Conservation (phyloP, 192 early-diverging fungal genomes). For the Umbelopsis ramanniana region DNA sequence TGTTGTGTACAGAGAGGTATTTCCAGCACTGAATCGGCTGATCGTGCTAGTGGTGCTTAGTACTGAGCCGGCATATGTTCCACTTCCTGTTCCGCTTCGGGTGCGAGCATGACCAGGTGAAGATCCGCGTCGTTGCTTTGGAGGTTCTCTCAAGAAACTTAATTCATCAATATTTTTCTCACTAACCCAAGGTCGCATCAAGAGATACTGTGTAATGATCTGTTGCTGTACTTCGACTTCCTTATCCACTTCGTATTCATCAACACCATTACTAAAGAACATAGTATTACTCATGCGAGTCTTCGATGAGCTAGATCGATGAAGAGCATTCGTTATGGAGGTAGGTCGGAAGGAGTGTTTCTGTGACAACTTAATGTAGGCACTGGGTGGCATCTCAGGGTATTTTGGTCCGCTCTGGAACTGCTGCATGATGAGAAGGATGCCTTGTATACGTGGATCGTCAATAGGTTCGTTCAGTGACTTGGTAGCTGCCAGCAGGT, state of each 20-base stretch:
- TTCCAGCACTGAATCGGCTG: slow-evolving; percentile 16
- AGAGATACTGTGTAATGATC: slow-evolving; percentile 70
- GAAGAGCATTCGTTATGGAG: slow-evolving; percentile 50
- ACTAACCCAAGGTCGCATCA: slow-evolving; percentile 71
- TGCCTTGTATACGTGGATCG: slow-evolving; percentile 61
- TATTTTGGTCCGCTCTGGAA: slow-evolving; percentile 64
- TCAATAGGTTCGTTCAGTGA: slow-evolving; percentile 34
- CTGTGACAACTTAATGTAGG: slow-evolving; percentile 51
- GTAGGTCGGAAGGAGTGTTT: slow-evolving; percentile 58
- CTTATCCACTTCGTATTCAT: slow-evolving; percentile 61
- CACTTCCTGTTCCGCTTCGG: slow-evolving; percentile 24
- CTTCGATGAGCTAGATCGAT: slow-evolving; percentile 37
- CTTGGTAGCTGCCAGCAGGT: slow-evolving; percentile 67
- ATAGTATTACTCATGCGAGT: slow-evolving; percentile 26
- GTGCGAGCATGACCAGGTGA: background rate
- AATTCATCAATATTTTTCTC: slow-evolving; percentile 81
- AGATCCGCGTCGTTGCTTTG: slow-evolving; percentile 44
- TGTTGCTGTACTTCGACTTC: slow-evolving; percentile 60
- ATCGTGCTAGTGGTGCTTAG: slow-evolving; percentile 15
- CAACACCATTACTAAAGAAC: slow-evolving; percentile 22
- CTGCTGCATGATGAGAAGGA: slow-evolving; percentile 58
- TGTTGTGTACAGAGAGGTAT: slow-evolving; percentile 7
- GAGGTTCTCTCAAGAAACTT: slow-evolving; percentile 66
- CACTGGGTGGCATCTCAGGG: slow-evolving; percentile 48
- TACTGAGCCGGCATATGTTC: slow-evolving; percentile 24